phyloP scores from a whole-genome alignment of 805 yeast species.

The Yarrowia porcina region DNA sequence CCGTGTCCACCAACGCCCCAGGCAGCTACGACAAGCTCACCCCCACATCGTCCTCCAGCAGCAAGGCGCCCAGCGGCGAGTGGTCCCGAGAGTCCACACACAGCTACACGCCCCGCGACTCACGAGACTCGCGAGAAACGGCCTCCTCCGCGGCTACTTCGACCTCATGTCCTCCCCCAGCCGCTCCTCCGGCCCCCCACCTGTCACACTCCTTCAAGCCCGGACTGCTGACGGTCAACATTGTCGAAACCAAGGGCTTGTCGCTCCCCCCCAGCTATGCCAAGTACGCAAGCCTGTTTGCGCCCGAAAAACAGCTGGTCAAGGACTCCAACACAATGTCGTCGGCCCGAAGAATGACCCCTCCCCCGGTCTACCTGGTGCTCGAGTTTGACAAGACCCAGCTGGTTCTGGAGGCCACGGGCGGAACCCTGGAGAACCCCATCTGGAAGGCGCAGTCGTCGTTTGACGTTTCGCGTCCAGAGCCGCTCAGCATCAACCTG shows the following conservation, averaged over 20 bases:
- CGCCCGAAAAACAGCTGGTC: slow-evolving; percentile 9
- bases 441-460: slow-evolving; percentile 86
- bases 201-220: slow-evolving; percentile 43
- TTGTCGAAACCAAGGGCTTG: slow-evolving; percentile 66
- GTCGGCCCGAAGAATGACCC: slow-evolving; percentile 1
- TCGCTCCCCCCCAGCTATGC: slow-evolving; percentile 54
- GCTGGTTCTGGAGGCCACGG: slow-evolving; percentile 78
- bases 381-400: slow-evolving; percentile 94
- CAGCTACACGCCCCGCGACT: slow-evolving; percentile 11
- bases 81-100: slow-evolving; percentile 19
- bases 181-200: neutral
- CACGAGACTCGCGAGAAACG: neutral
- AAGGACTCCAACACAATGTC: slow-evolving; percentile 18
- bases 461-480: slow-evolving; percentile 77
- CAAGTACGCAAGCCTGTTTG: slow-evolving; percentile 3
- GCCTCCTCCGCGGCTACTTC: neutral
- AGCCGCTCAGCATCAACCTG: slow-evolving; percentile 68
- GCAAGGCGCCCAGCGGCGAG: slow-evolving; percentile 13
- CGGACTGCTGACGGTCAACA: slow-evolving; percentile 73
- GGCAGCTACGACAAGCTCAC: neutral
- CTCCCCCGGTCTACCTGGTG: slow-evolving; percentile 73
- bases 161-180: neutral
- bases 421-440: slow-evolving; percentile 75
- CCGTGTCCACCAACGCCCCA: neutral
- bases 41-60: slow-evolving; percentile 16